Evolutionary conservation across 805 yeast species (phyloP).

Genomic region (Clavispora asparagi): DNA sequence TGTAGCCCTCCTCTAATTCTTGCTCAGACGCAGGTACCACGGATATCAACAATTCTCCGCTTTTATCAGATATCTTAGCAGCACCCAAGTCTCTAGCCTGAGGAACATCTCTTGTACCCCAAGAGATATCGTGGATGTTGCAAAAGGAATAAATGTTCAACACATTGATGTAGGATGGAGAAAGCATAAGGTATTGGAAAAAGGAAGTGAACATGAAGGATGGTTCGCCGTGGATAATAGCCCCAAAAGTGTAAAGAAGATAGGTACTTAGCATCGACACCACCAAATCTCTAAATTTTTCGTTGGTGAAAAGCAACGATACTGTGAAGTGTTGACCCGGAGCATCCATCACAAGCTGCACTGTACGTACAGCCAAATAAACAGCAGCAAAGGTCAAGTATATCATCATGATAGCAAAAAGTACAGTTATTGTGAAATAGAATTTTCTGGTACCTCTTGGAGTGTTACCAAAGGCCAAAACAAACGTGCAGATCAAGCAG

Average conservation of each 20-base stretch:
- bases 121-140: conserved; percentile 91
- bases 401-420: conserved; percentile 85
- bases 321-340: conserved; percentile 36
- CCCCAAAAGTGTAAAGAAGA: conserved; percentile 70
- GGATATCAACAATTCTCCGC: conserved; percentile 33
- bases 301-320: conserved; percentile 51
- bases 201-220: conserved; percentile 89
- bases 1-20: conserved; percentile 74
- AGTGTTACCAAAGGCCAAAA: conserved; percentile 87
- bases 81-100: conserved; percentile 69
- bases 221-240: conserved; percentile 82
- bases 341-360: conserved; percentile 47
- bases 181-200: conserved; percentile 72
- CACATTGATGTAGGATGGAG: conserved; percentile 89
- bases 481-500: conserved; percentile 78
- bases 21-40: conserved; percentile 62
- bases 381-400: conserved; percentile 87
- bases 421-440: conserved; percentile 65
- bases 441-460: conserved; percentile 85
- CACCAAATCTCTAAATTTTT: conserved; percentile 77
- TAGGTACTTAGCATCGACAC: conserved; percentile 86
- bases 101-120: conserved; percentile 94
- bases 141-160: conserved; percentile 93
- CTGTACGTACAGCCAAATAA: conserved; percentile 70
- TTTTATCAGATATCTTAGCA: conserved; percentile 55